phyloP scores from a whole-genome alignment of 345 rosid species.

The Turritis glabra region DNA sequence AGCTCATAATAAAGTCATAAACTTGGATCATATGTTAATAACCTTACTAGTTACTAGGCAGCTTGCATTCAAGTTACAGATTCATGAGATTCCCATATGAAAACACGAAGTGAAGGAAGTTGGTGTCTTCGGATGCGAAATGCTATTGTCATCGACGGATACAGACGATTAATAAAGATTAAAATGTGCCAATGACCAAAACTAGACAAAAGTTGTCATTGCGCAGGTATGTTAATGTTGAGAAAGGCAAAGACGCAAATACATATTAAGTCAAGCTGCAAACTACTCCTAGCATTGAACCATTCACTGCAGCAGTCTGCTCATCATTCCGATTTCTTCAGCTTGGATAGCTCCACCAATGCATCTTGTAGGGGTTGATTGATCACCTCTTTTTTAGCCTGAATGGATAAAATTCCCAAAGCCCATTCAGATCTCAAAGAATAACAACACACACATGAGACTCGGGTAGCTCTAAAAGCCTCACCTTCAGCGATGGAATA shows the following conservation, averaged over 20 bases:
- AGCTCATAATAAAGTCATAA: not conserved
- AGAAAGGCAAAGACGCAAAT: not conserved
- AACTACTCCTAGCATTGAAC: not conserved
- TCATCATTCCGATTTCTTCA: not conserved
- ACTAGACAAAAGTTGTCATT: not conserved
- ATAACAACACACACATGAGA: not conserved
- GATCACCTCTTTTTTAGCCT: not conserved
- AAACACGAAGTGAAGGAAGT: not conserved
- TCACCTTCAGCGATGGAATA: slow-evolving; percentile 78
- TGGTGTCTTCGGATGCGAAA: not conserved
- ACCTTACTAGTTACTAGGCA: not conserved
- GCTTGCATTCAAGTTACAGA: not conserved
- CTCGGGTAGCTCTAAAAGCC: not conserved
- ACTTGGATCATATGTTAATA: not conserved
- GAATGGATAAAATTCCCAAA: not conserved
- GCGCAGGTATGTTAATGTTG: not conserved
- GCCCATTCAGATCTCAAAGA: not conserved
- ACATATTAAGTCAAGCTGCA: not conserved
- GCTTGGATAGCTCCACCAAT: not conserved
- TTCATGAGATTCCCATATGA: not conserved
- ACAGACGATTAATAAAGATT: not conserved
- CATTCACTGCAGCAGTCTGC: not conserved
- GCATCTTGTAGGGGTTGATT: not conserved
- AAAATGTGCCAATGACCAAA: not conserved
- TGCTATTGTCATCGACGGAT: not conserved